Conservation (phyloP, 1,284 basidiomycete species). For the Blastosporella zonata region DNA sequence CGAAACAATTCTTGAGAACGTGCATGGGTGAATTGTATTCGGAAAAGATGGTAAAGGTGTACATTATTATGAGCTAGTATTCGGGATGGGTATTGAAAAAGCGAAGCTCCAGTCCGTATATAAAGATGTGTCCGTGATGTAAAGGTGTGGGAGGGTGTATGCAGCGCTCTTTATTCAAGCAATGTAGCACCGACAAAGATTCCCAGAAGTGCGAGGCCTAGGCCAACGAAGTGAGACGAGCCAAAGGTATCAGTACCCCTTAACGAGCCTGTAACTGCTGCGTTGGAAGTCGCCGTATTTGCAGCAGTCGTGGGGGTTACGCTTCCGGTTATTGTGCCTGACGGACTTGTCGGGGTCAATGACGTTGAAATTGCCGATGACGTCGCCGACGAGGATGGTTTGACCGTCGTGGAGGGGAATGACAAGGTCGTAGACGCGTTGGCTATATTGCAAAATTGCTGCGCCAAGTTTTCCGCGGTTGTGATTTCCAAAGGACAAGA, state of each 20-base stretch:
- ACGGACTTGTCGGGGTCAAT: constrained; percentile 7
- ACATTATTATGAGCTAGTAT: background rate
- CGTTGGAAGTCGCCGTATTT: constrained; percentile 14
- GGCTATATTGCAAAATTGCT: constrained; percentile 39
- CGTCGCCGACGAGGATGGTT: constrained; percentile 16
- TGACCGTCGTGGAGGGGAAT: constrained; percentile 28
- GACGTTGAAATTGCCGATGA: constrained; percentile 7
- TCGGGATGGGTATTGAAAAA: background rate
- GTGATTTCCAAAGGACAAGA: constrained; percentile 30
- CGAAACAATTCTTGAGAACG: background rate
- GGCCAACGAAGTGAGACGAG: constrained; percentile 7
- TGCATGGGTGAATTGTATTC: background rate
- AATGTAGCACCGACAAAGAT: constrained; percentile 8
- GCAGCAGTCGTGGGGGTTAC: constrained; percentile 4
- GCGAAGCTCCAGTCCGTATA: background rate
- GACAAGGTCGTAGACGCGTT: constrained; percentile 31
- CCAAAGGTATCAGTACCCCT: background rate
- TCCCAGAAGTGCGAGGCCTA: constrained; percentile 14
- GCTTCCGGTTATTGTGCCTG: constrained; percentile 9
- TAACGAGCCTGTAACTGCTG: constrained; percentile 5
- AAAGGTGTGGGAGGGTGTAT: background rate
- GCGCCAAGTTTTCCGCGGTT: constrained; percentile 35
- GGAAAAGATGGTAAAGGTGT: background rate
- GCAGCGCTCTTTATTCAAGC: constrained; percentile 6
- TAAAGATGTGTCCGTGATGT: background rate